These are phyloP conservation scores for Gossypium trilobum DNA, from an alignment of 441 rosid species.

Conservation along the genomic window DNA sequence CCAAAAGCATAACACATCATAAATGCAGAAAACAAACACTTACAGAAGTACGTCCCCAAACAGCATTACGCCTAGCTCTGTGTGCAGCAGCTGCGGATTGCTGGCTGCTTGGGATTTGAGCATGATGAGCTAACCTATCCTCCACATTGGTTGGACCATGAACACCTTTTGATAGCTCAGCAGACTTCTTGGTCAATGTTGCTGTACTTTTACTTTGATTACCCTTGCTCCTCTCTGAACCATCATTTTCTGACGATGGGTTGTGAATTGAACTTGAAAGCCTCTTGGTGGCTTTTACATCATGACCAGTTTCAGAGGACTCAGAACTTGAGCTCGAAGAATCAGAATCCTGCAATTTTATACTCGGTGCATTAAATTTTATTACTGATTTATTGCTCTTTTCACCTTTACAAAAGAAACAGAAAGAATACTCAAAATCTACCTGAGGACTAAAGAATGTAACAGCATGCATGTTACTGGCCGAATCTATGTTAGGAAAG, in stretches of 20 bases:
- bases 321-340: constrained; percentile 28
- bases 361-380: not conserved
- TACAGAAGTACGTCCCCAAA: constrained; percentile 72
- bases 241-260: constrained; percentile 25
- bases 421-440: too few species aligned
- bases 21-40: constrained; percentile 28
- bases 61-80: constrained; percentile 21
- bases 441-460: too few species aligned
- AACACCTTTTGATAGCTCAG: constrained; percentile 22
- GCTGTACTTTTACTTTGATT: constrained; percentile 21
- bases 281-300: constrained; percentile 24
- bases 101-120: constrained; percentile 23
- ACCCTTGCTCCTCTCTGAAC: constrained; percentile 24
- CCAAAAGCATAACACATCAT: constrained; percentile 9
- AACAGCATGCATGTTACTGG: too few species aligned
- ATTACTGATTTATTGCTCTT: not conserved
- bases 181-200: constrained; percentile 22
- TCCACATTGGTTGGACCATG: constrained; percentile 22
- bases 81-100: constrained; percentile 31
- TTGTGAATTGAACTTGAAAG: constrained; percentile 29
- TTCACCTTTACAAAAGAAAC: too few species aligned
- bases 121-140: constrained; percentile 19
- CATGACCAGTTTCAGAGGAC: constrained; percentile 31
- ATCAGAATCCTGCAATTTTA: constrained; percentile 41
- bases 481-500: not conserved